phyloP scores from a whole-genome alignment of 164 flowering plant species.

The Kingdonia uniflora region DNA sequence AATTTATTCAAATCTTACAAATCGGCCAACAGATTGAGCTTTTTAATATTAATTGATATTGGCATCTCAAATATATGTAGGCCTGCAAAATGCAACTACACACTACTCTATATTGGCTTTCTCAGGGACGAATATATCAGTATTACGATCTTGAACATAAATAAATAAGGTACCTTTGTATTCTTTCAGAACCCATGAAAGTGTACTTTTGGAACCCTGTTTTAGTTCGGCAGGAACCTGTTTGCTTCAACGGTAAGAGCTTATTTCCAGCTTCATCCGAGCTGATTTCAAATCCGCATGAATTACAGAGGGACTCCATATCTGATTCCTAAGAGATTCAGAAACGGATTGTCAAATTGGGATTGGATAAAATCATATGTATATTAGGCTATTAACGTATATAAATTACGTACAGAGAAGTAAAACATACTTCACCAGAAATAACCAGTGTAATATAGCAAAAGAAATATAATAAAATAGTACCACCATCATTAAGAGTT shows the following conservation, averaged over 20 bases:
- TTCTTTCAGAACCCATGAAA: constrained; percentile 32
- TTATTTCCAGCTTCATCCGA: constrained; percentile 48
- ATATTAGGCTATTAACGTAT: too few relatives aligned
- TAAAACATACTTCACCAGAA: too few relatives aligned
- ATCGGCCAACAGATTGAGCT: too few relatives aligned
- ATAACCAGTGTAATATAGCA: neutral
- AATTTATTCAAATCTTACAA: too few relatives aligned
- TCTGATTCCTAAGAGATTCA: constrained; percentile 52
- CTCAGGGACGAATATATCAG: too few relatives aligned
- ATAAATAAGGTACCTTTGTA: constrained; percentile 21
- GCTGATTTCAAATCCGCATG: constrained; percentile 62
- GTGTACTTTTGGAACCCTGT: constrained; percentile 29
- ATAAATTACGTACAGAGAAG: too few relatives aligned
- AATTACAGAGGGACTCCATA: constrained; percentile 53
- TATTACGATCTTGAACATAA: too few relatives aligned
- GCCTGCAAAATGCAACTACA: too few relatives aligned
- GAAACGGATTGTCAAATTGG: constrained; percentile 5
- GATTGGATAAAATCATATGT: neutral
- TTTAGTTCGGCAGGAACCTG: constrained; percentile 42
- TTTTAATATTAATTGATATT: too few relatives aligned
- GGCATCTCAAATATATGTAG: too few relatives aligned
- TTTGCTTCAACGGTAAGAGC: constrained; percentile 62
- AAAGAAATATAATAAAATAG: neutral
- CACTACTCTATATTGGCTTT: too few relatives aligned
- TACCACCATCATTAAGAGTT: constrained; percentile 69